Base-by-base conservation (phyloP, 208 protist genomes). In the Trypanosoma brucei region DNA sequence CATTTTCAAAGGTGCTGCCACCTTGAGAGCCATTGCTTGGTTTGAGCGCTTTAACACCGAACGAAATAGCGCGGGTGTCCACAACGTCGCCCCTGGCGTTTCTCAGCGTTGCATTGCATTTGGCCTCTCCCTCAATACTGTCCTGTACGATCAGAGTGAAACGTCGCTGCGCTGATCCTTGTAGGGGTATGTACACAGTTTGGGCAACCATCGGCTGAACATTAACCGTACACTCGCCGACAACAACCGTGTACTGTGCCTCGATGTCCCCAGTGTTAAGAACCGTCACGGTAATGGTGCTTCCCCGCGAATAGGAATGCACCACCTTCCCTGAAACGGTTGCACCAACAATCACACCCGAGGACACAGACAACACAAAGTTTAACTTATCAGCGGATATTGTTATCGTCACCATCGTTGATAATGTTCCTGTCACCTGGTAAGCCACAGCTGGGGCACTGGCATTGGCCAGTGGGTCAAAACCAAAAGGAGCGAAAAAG, bases 351-450 rank as follows among this genome's bases (percentile, higher is more conserved):
- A 96, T 93, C 9, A 46, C 55, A 45, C 85, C 91, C 2, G 68
- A 54, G 56, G 83, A 76, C 39, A 94, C 76, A 6, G 83, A 76
- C 3, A 86, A 62, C 50, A 85, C 66, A 74, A 89, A 96, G 56
- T 78, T 57, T 30, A 96, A 67, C 51, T 84, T 77, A 62, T 93
- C 91, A 1, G 91, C 91, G 36, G 52, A 72, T 55, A 94, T 55
- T 30, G 80, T 84, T 51, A 96, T 53, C 2, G 73, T 86, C 44
- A 96, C 46, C 77, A 93, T 76, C 0, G 79, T 80, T 7, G 83
- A 54, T 4, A 80, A 50, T 0, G 87, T 72, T n/a, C 65, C 62
- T 3, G 55, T 34, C 13, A 72, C 66, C 34, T 64, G 53, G 65
- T 90, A 94, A 3, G 80, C 52, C 14, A 94, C 59, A 62, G 84